Base-by-base conservation (phyloP, 2,329 filamentous ascomycete genomes). In the Pseudogymnoascus sp. region DNA sequence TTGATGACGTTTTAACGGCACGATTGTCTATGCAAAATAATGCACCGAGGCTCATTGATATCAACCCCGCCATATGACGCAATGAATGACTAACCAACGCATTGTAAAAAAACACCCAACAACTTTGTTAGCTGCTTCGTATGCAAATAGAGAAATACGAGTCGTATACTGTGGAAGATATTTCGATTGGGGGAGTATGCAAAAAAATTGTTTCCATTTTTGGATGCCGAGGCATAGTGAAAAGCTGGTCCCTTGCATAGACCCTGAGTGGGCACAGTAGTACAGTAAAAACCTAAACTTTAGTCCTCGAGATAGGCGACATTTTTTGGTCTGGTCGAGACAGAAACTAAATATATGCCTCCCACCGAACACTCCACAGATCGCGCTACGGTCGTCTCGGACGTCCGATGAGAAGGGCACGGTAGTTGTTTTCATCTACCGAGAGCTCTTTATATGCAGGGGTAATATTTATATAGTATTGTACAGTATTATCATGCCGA, bases 401-500 rank as follows among this genome's bases (percentile, higher is more conserved):
- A 49, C 23, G 42, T 49, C 42, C 42, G 42, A 49, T 49, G 14
- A 8, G 7, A 49, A 28, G 19, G 4, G 23, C 6, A 49, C 42
- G 42, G 42, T 14, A 49, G 42, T 49, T 28, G 23, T 6, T 49
- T 49, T 49, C 42, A 49, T 49, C 42, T 49, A 4, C 42, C 42
- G 42, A 49, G 23, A 49, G 23, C 4, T 49, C 3, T 49, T 1
- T 49, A n/a, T 49, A 52, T 52, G 23, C 45, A 52, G 25, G 45
- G 45, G 23, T 52, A 28, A 52, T 52, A 28, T 52, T 28, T 52
- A 16, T 30, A 52, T 52, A 52, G 45, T 52, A 52, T 52, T 52
- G 23, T 52, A 52, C 45, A 52, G 45, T 52, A 52, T 52, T 30
- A 52, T 52, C 45, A 52, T 52, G 45, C 45, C 45, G 45, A 52